These are phyloP conservation scores for Eimeria necatrix DNA, from an alignment of 169 alveolate genomes.

Conservation along the genomic window DNA sequence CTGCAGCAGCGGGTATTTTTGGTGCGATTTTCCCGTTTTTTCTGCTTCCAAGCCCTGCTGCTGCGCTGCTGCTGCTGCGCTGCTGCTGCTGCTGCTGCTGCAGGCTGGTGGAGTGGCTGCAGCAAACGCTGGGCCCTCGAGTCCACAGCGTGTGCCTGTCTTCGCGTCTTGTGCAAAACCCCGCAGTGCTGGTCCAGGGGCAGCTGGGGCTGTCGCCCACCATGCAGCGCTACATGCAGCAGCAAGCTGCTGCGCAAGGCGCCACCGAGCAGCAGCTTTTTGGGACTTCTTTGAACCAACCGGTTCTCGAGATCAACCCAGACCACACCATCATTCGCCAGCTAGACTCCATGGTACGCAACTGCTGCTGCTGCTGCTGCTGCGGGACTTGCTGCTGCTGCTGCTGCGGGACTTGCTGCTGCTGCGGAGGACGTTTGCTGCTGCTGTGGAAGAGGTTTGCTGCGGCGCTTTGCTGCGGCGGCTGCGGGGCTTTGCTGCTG, in stretches of 20 bases:
- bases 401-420: background rate
- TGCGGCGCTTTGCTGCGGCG: too few species aligned
- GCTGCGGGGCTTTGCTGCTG: too few species aligned
- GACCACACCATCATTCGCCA: slow-evolving; percentile 96
- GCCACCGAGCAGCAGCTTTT: slow-evolving; percentile 92
- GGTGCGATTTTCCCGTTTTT: background rate
- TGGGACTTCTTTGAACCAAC: slow-evolving; percentile 93
- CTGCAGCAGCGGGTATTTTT: too few species aligned
- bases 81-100: too few species aligned
- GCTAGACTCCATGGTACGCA: slow-evolving; percentile 88
- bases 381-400: background rate
- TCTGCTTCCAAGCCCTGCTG: too few species aligned
- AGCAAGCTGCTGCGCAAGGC: slow-evolving; percentile 97
- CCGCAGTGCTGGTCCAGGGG: slow-evolving; percentile 95
- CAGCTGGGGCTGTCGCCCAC: slow-evolving; percentile 97
- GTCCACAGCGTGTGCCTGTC: slow-evolving; percentile 90
- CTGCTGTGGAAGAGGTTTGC: too few species aligned
- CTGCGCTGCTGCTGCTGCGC: too few species aligned
- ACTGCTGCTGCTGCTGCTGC: slow-evolving; percentile 13
- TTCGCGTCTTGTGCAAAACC: slow-evolving; percentile 94
- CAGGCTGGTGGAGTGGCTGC: slow-evolving; percentile 81
- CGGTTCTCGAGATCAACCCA: slow-evolving; percentile 96
- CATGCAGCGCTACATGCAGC: slow-evolving; percentile 97
- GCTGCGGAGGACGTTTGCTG: too few species aligned
- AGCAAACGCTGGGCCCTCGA: slow-evolving; percentile 69